Conservation (phyloP, 768 basidiomycete species). For the Galerina sulciceps region DNA sequence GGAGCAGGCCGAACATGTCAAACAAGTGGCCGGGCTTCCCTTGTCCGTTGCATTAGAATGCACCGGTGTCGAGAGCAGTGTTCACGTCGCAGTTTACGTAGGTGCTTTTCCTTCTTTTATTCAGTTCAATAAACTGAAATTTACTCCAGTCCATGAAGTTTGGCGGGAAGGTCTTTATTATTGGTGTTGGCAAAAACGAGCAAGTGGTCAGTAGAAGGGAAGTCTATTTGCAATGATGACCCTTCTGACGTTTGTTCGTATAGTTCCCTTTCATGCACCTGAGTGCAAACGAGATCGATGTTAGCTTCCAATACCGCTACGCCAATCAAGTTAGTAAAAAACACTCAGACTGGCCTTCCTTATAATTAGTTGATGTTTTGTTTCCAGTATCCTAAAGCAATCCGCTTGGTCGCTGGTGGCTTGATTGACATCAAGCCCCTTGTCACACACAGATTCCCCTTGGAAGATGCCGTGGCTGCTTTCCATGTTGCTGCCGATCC, state of each 20-base stretch:
- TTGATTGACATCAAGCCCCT: conserved; percentile 77
- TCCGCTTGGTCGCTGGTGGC: conserved; percentile 77
- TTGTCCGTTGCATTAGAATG: conserved; percentile 64
- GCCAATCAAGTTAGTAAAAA: conserved; percentile 53
- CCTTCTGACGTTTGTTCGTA: background rate
- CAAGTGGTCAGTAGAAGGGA: conserved; percentile 45
- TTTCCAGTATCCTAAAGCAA: conserved; percentile 78
- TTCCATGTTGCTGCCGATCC: conserved; percentile 80
- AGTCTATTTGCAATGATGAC: background rate
- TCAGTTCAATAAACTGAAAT: background rate
- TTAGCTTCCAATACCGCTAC: conserved; percentile 72
- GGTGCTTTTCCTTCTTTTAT: conserved; percentile 19
- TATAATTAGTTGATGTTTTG: background rate
- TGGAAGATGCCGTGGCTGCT: conserved; percentile 76
- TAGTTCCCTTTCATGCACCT: conserved; percentile 76
- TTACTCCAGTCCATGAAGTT: conserved; percentile 59
- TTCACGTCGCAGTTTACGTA: conserved; percentile 63
- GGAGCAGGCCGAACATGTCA: conserved; percentile 56
- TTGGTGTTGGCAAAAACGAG: conserved; percentile 71
- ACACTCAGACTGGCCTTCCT: background rate
- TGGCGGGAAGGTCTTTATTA: conserved; percentile 71
- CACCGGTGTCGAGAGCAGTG: conserved; percentile 65
- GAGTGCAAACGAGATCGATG: conserved; percentile 71
- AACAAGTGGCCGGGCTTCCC: conserved; percentile 50
- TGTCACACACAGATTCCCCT: conserved; percentile 74